Evolutionary conservation across 441 rosid species (phyloP).

Genomic region (Geranium incanum): DNA sequence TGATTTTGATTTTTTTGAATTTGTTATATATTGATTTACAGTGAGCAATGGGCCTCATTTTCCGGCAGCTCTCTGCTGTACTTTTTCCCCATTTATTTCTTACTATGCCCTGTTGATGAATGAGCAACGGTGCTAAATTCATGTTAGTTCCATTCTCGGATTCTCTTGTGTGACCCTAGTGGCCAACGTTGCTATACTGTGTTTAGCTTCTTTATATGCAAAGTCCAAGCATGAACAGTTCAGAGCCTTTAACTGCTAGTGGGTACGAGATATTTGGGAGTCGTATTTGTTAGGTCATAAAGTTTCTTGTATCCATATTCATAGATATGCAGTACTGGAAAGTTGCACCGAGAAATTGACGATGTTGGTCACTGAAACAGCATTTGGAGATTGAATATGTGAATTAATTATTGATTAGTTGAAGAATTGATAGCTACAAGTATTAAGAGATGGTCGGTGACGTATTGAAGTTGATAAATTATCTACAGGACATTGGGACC

Average conservation of each 20-base stretch:
- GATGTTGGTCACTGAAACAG: too few species aligned
- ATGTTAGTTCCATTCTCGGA: background rate
- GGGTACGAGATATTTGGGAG: too few species aligned
- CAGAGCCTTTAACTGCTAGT: background rate
- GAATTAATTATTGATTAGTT: background rate
- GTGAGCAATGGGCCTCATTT: background rate
- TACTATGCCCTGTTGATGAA: too few species aligned
- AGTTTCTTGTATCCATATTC: background rate
- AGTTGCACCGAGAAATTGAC: too few species aligned
- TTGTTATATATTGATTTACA: background rate
- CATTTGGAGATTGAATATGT: too few species aligned
- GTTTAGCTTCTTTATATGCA: conserved; percentile 2
- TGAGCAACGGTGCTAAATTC: background rate
- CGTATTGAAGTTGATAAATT: background rate
- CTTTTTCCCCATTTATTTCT: background rate
- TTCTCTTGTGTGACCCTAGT: background rate
- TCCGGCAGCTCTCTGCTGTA: background rate
- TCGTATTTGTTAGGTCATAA: background rate
- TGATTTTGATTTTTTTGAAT: background rate
- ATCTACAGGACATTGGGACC: conserved; percentile 1
- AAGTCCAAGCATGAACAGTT: background rate
- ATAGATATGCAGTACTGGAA: background rate
- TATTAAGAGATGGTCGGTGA: conserved; percentile 7
- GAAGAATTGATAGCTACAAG: background rate
- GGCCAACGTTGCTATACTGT: background rate